phyloP scores from a whole-genome alignment of 2,329 filamentous ascomycete genomes.

The Graphilbum ipis-grandicollis region DNA sequence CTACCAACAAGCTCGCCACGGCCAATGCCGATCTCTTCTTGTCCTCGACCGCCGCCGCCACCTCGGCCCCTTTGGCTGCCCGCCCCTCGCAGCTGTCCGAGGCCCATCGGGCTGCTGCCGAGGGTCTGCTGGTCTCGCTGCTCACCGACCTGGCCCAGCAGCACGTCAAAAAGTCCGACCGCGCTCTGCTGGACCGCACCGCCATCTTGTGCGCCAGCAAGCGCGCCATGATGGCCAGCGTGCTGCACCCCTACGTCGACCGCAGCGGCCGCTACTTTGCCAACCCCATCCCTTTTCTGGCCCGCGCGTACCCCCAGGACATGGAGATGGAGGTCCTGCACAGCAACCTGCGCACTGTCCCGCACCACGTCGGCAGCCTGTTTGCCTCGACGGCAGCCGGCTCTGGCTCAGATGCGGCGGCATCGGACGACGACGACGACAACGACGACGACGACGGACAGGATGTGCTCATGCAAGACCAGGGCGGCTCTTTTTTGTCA shows the following conservation, averaged over 20 bases:
- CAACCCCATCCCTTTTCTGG: conserved; percentile 67
- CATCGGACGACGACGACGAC: conserved; percentile 25
- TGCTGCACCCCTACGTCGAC: conserved; percentile 58
- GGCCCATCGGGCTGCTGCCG: conserved; percentile 33
- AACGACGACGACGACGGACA: conserved; percentile 14
- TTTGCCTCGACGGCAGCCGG: conserved; percentile 7
- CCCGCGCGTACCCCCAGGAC: conserved; percentile 43
- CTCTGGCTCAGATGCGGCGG: conserved; percentile 21
- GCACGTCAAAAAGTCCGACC: conserved; percentile 50
- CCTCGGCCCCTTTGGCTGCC: too few relatives aligned
- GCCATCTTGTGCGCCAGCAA: conserved; percentile 55
- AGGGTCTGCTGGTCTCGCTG: conserved; percentile 41
- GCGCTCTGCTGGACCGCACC: conserved; percentile 64
- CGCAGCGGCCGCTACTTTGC: conserved; percentile 45
- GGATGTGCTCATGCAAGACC: background rate
- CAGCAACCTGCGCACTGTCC: conserved; percentile 32
- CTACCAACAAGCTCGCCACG: conserved; percentile 22
- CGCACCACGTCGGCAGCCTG: conserved; percentile 12
- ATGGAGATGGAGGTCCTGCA: conserved; percentile 55
- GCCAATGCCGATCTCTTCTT: conserved; percentile 62
- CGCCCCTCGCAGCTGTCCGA: background rate
- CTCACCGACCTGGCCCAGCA: conserved; percentile 48
- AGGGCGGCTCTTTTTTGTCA: background rate
- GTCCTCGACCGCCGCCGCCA: too few relatives aligned
- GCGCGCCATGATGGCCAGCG: conserved; percentile 62